These are phyloP conservation scores for Ramularia collo-cygni DNA, from an alignment of 2,329 filamentous ascomycete genomes.

Conservation along the genomic window DNA sequence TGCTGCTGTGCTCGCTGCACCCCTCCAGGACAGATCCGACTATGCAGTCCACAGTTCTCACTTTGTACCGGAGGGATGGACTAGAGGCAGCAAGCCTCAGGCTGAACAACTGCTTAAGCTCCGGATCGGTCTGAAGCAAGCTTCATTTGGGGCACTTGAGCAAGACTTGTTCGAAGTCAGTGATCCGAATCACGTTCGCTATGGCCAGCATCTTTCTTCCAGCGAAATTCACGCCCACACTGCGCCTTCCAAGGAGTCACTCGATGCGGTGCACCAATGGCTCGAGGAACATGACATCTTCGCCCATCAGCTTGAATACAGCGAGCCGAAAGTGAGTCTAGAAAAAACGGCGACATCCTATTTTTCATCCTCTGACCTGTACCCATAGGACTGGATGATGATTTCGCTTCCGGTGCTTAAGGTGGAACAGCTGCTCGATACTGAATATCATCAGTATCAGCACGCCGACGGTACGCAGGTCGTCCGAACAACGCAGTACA, in stretches of 20 bases:
- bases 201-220: slow-evolving; percentile 53
- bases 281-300: slow-evolving; percentile 40
- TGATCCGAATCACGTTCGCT: slow-evolving; percentile 51
- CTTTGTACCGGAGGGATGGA: slow-evolving; percentile 16
- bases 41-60: slow-evolving; percentile 16
- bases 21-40: slow-evolving; percentile 10
- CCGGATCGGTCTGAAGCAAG: slow-evolving; percentile 21
- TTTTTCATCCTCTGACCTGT: too few relatives aligned
- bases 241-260: slow-evolving; percentile 48
- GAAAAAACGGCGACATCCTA: too few relatives aligned
- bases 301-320: slow-evolving; percentile 11
- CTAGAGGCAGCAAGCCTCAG: slow-evolving; percentile 10
- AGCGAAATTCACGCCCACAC: slow-evolving; percentile 47
- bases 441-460: slow-evolving; percentile 3
- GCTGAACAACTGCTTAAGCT: slow-evolving; percentile 15
- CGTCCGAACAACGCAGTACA: slow-evolving; percentile 2
- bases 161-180: slow-evolving; percentile 55
- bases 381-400: too few relatives aligned
- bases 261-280: slow-evolving; percentile 49
- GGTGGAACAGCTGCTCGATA: slow-evolving; percentile 4
- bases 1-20: slow-evolving; percentile 7
- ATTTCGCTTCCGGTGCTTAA: neutral
- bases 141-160: slow-evolving; percentile 40
- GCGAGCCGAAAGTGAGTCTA: slow-evolving; percentile 21
- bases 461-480: slow-evolving; percentile 2